Conservation (phyloP, 441 rosid genomes). For the Adansonia gregorii region DNA sequence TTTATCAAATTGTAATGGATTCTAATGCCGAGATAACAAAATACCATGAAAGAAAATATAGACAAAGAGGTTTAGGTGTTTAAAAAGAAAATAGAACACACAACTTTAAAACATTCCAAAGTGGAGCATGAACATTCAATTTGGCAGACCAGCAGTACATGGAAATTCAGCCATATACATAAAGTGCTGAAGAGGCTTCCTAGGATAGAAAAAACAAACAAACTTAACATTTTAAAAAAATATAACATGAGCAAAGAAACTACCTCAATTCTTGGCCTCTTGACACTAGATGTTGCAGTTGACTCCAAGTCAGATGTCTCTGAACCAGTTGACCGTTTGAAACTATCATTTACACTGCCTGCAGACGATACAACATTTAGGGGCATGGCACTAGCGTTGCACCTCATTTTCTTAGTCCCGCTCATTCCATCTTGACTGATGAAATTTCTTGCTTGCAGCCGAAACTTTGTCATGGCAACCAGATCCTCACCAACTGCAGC, state of each 20-base stretch:
- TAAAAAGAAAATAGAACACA: not conserved
- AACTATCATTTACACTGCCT: conserved; percentile 78
- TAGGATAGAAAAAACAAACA: not conserved
- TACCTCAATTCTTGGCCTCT: conserved; percentile 79
- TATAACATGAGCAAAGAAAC: conserved; percentile 22
- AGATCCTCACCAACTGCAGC: conserved; percentile 96
- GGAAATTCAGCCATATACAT: not conserved
- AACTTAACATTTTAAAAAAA: not conserved
- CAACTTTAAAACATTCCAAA: not conserved
- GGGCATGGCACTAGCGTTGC: conserved; percentile 79
- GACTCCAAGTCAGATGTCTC: conserved; percentile 87
- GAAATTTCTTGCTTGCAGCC: conserved; percentile 76
- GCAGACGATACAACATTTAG: conserved; percentile 68
- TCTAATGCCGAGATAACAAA: not conserved
- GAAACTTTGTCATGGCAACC: conserved; percentile 88
- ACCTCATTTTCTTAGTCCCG: conserved; percentile 81
- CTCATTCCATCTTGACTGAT: conserved; percentile 76
- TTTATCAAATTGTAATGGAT: not conserved
- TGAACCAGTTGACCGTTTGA: conserved; percentile 60
- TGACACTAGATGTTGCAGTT: conserved; percentile 80
- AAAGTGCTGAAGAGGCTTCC: not conserved
- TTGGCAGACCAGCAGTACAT: not conserved
- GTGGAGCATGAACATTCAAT: not conserved
- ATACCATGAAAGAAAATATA: not conserved
- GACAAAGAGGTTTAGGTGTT: not conserved